These are phyloP conservation scores for Austropuccinia psidii DNA, from an alignment of 1,284 basidiomycete species.

Conservation along the genomic window DNA sequence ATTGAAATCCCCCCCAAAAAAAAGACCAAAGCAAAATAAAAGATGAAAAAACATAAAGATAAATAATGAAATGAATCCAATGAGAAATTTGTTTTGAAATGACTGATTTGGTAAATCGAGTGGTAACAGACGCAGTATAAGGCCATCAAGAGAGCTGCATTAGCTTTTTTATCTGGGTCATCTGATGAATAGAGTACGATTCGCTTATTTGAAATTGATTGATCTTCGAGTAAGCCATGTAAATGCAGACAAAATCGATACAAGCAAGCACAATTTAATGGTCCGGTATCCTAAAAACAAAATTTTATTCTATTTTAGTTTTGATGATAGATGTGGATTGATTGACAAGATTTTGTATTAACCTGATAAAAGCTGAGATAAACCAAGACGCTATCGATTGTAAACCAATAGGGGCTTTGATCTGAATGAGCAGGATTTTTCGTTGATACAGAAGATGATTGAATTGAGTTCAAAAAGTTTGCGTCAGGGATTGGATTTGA, in stretches of 20 bases:
- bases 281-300: conserved; percentile 62
- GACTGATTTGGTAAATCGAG: not conserved
- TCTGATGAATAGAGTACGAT: conserved; percentile 83
- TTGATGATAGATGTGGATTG: not conserved
- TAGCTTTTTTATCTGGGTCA: conserved; percentile 79
- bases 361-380: conserved; percentile 88
- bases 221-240: conserved; percentile 70
- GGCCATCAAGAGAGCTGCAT: conserved; percentile 82
- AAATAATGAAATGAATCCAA: conserved; percentile 24
- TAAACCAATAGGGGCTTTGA: conserved; percentile 47
- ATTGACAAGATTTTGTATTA: not conserved
- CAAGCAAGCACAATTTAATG: conserved; percentile 49
- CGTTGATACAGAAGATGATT: not conserved
- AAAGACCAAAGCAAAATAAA: not conserved
- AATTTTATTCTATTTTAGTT: not conserved
- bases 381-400: conserved; percentile 79
- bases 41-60: conserved; percentile 26
- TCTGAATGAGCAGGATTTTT: not conserved
- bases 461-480: conserved; percentile 6
- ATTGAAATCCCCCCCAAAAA: conserved; percentile 26
- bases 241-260: conserved; percentile 76
- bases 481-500: conserved; percentile 36
- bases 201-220: conserved; percentile 52
- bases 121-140: conserved; percentile 68
- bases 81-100: not conserved